Conservation (phyloP, 1,284 basidiomycete genomes). For the Apiotrichum mycotoxinovorans region DNA sequence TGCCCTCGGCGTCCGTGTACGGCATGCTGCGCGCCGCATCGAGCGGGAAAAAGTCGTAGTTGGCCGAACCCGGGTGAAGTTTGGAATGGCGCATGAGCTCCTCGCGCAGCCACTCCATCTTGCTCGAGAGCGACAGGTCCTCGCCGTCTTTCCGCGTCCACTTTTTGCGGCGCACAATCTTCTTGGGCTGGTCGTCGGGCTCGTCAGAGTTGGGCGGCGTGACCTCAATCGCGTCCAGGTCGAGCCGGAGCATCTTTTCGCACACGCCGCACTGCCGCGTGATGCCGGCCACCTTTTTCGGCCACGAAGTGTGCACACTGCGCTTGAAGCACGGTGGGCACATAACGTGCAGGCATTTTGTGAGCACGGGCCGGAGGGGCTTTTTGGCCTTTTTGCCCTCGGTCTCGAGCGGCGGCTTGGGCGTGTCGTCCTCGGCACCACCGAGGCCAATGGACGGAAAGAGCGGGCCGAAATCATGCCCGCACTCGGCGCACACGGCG, state of each 20-base stretch:
- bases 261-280: constrained; percentile 70
- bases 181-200: constrained; percentile 53
- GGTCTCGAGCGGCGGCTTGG: constrained; percentile 32
- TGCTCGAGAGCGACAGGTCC: constrained; percentile 73
- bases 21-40: constrained; percentile 49
- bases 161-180: constrained; percentile 53
- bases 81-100: constrained; percentile 73
- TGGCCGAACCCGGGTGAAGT: constrained; percentile 73
- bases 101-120: constrained; percentile 70
- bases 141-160: constrained; percentile 69
- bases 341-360: constrained; percentile 90
- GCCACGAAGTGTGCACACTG: constrained; percentile 73
- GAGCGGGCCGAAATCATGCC: constrained; percentile 64
- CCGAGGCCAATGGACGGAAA: constrained; percentile 45
- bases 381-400: constrained; percentile 38
- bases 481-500: constrained; percentile 83
- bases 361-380: constrained; percentile 59
- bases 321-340: constrained; percentile 77
- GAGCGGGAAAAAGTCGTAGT: constrained; percentile 72
- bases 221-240: constrained; percentile 71
- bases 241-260: constrained; percentile 58
- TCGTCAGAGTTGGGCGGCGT: constrained; percentile 54
- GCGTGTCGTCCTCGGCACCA: constrained; percentile 55
- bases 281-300: constrained; percentile 60
- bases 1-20: constrained; percentile 58